Evolutionary conservation across 768 basidiomycete species (phyloP), one percentile per base, ranked within the genome.

Genomic region (Serendipita sp.): DNA sequence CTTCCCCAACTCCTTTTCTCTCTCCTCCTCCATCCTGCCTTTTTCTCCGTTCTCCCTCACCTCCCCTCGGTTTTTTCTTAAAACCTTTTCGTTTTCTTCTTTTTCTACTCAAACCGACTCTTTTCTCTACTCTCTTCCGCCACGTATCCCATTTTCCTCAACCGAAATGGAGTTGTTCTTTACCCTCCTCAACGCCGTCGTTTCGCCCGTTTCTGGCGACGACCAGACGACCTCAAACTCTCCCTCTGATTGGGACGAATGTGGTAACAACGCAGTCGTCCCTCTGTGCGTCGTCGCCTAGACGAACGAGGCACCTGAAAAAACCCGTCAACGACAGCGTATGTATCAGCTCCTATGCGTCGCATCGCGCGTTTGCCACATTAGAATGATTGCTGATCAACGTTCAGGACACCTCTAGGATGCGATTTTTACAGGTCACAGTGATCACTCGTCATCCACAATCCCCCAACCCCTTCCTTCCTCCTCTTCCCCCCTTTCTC

Each of bases 131-230:
- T 50, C 45, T 50, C 42, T 43, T 43, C 45, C 45, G 20, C 45
- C 45, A 20, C 45, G 20, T 50, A 7, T n/a, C 11, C 45, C 45
- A 14, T 38, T 38, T 38, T 14, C 38, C 38, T 14, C 45, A 22
- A 50, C 45, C 20, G 9, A 50, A 50, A 50, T 50, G 45, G 45
- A 50, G 20, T 50, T 50, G 20, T 58, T 58, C 26, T 58, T 58
- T 48, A 48, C 9, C 53, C 53, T 58, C 53, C 11, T 58, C 53
- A 58, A 34, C 53, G 30, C 53, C 24, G n/a, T 34, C 30, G 33
- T 34, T 31, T 26, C 53, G 17, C n/a, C 53, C 53, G 53, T 58
- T 26, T 24, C 53, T 30, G 45, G 45, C 45, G 45, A 50, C 28
- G 53, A 58, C 53, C 53, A 58, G n/a, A 24, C 53, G 17, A 4